phyloP scores from a whole-genome alignment of 805 yeast genomes.

The Kuraishia piskuri region DNA sequence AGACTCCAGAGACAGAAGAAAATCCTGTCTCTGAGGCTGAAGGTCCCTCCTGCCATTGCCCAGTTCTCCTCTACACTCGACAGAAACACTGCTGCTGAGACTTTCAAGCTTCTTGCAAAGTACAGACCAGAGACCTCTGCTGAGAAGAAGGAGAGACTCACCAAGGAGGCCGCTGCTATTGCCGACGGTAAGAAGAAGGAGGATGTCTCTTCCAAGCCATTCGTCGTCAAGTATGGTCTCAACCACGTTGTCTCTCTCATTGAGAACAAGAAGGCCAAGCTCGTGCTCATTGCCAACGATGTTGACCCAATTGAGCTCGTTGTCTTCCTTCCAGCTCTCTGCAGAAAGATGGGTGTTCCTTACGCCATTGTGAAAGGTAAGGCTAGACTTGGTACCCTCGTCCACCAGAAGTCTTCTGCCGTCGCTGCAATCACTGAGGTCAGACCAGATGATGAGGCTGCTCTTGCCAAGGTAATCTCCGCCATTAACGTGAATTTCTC shows the following conservation, averaged over 20 bases:
- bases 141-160: conserved; percentile 98
- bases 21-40: conserved; percentile 88
- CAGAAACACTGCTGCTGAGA: conserved; percentile 97
- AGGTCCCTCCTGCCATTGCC: conserved; percentile 98
- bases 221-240: conserved; percentile 94
- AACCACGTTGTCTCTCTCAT: conserved; percentile 97
- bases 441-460: conserved; percentile 88
- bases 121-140: conserved; percentile 97
- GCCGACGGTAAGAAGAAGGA: conserved; percentile 97
- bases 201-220: conserved; percentile 96
- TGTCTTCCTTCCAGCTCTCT: conserved; percentile 94
- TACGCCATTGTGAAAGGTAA: conserved; percentile 97
- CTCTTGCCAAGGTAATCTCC: conserved; percentile 85
- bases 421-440: conserved; percentile 98
- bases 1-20: conserved; percentile 99
- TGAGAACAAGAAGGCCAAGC: conserved; percentile 98
- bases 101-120: conserved; percentile 96
- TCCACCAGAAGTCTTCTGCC: conserved; percentile 95
- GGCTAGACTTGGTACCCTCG: conserved; percentile 97
- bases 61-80: conserved; percentile 95
- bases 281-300: conserved; percentile 96
- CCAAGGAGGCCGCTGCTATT: conserved; percentile 97
- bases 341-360: conserved; percentile 99
- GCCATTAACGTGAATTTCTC: conserved; percentile 88
- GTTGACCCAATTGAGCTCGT: conserved; percentile 99